Evolutionary conservation across 169 alveolate genomes (phyloP).

Genomic region (Pseudocohnilembus persalinus): DNA sequence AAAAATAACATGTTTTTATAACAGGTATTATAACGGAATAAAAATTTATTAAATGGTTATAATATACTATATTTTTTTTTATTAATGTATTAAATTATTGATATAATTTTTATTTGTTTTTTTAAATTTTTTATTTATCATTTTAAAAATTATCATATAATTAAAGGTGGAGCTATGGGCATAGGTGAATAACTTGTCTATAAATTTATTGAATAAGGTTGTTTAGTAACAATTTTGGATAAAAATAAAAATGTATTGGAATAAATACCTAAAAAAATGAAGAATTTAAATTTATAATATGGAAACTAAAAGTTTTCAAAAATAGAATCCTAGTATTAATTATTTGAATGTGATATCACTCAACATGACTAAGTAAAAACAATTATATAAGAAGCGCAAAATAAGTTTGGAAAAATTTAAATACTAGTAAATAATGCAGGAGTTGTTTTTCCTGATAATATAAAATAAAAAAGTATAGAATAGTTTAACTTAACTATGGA

Average conservation of each 20-base stretch:
- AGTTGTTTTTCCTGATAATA: constrained; percentile 64
- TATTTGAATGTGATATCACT: constrained; percentile 65
- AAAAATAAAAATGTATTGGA: constrained; percentile 50
- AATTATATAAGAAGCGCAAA: constrained; percentile 35
- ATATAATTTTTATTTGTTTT: no score
- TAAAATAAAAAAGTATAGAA: constrained; percentile 43
- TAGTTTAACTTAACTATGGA: constrained; percentile 49
- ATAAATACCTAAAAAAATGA: constrained; percentile 24
- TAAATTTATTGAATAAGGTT: constrained; percentile 50
- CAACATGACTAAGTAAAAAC: constrained; percentile 34
- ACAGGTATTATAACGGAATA: constrained; percentile 28
- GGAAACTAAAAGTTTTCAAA: no score
- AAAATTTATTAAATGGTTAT: no score
- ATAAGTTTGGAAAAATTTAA: constrained; percentile 48
- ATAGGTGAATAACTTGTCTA: constrained; percentile 62
- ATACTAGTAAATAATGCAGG: constrained; percentile 71
- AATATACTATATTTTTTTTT: no score
- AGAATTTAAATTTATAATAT: not conserved
- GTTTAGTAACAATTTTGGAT: constrained; percentile 62
- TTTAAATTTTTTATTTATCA: no score
- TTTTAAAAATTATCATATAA: no score
- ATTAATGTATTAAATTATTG: no score
- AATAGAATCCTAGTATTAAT: no score
- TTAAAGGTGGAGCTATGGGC: constrained; percentile 63
- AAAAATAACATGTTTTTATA: constrained; percentile 60